Evolutionary conservation across 2,329 filamentous ascomycete species (phyloP).

Genomic region (Arthroderma sp.): DNA sequence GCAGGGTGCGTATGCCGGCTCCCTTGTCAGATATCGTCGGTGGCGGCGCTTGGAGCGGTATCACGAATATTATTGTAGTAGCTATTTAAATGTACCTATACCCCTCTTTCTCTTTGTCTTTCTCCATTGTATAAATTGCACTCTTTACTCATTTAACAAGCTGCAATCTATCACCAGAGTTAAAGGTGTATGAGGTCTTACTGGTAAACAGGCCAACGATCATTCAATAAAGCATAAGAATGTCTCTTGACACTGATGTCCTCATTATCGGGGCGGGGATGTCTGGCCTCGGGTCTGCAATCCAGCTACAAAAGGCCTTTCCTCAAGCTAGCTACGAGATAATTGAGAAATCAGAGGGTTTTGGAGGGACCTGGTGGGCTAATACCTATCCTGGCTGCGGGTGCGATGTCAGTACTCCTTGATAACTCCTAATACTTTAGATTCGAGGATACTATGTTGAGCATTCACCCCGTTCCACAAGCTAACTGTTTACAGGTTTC

Average conservation of each 20-base stretch:
- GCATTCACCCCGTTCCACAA: neutral
- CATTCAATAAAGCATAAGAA: slow-evolving; percentile 3
- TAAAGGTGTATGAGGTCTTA: neutral
- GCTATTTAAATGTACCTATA: neutral
- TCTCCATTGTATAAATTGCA: neutral
- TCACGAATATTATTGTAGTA: neutral
- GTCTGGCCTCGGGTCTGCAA: slow-evolving; percentile 37
- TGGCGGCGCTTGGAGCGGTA: neutral
- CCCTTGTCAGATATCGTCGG: neutral
- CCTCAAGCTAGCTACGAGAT: slow-evolving; percentile 32
- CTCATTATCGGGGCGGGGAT: slow-evolving; percentile 42
- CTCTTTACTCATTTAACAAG: no score
- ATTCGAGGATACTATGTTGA: neutral
- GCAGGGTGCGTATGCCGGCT: neutral
- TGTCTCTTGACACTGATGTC: slow-evolving; percentile 35
- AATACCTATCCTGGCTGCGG: slow-evolving; percentile 30
- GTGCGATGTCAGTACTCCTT: slow-evolving; percentile 23
- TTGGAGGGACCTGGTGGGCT: slow-evolving; percentile 28
- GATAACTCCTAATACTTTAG: neutral
- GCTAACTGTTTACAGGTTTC: slow-evolving; percentile 16
- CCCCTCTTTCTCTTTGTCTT: neutral
- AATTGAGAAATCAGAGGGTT: slow-evolving; percentile 33
- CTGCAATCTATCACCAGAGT: neutral
- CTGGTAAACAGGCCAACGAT: neutral
- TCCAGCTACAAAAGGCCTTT: slow-evolving; percentile 34